Conservation (phyloP, 306 rosid species). For the Gastrolobium villosum region DNA sequence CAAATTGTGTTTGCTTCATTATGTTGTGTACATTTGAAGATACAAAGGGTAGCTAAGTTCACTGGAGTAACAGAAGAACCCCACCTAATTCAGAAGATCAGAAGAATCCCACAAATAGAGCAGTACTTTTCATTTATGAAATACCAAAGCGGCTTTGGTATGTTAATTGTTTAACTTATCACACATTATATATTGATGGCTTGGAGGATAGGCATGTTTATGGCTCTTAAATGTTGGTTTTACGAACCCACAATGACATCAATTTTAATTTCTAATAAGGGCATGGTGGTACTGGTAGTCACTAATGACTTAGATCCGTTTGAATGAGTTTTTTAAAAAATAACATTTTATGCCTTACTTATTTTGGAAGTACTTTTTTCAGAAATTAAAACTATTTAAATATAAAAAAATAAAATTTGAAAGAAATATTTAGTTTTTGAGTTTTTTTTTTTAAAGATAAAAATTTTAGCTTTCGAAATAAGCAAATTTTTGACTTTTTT, state of each 20-base stretch:
- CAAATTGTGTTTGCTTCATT: background rate
- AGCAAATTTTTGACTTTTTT: no score
- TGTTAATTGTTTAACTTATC: constrained; percentile 22
- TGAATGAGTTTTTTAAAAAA: no score
- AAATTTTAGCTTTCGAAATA: no score
- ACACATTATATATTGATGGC: background rate
- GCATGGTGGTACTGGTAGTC: no score
- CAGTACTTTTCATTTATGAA: constrained; percentile 21
- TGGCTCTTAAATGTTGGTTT: background rate
- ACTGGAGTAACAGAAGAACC: constrained; percentile 16
- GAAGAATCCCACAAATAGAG: constrained; percentile 23
- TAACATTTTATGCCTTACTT: no score
- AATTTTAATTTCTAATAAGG: background rate
- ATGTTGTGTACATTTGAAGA: background rate
- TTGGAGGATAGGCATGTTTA: background rate
- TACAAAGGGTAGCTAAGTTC: background rate
- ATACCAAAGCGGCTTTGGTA: background rate
- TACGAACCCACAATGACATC: background rate
- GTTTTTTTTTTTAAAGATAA: no score
- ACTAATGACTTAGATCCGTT: no score
- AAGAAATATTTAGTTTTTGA: no score
- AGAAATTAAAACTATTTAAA: no score
- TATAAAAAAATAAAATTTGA: no score
- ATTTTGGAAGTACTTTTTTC: no score
- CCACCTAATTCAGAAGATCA: background rate